phyloP scores from a whole-genome alignment of 2,329 filamentous ascomycete genomes.

The Colletotrichum sp. region DNA sequence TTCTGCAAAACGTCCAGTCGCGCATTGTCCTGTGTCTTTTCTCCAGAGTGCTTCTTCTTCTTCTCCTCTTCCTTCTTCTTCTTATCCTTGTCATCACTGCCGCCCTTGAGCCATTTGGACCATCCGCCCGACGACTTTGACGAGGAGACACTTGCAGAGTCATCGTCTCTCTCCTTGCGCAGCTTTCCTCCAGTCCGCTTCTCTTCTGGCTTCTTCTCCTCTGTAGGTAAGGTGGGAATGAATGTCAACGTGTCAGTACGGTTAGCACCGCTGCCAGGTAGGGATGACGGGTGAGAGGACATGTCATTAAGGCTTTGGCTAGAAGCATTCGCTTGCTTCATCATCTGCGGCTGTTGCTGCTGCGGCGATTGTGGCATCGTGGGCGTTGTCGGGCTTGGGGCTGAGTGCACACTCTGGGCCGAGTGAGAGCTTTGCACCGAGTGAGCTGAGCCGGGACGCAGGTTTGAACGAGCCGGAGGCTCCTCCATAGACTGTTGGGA shows the following conservation, averaged over 20 bases:
- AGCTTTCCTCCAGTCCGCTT: slow-evolving; percentile 49
- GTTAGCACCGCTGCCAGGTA: slow-evolving; percentile 69
- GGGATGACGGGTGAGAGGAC: slow-evolving; percentile 66
- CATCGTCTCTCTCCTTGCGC: slow-evolving; percentile 74
- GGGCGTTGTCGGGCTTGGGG: slow-evolving; percentile 7
- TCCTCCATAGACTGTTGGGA: slow-evolving; percentile 38
- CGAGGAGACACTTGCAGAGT: slow-evolving; percentile 59
- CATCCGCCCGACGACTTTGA: slow-evolving; percentile 77
- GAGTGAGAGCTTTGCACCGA: slow-evolving; percentile 13
- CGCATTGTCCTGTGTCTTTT: slow-evolving; percentile 76
- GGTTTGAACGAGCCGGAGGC: slow-evolving; percentile 51
- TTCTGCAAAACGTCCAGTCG: slow-evolving; percentile 86
- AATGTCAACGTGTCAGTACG: slow-evolving; percentile 81
- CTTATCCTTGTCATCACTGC: slow-evolving; percentile 73
- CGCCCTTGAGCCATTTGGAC: slow-evolving; percentile 86
- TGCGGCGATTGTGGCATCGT: slow-evolving; percentile 17
- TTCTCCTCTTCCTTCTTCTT: slow-evolving; percentile 70
- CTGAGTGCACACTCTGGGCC: slow-evolving; percentile 2
- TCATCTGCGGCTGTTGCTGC: slow-evolving; percentile 18
- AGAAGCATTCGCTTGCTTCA: slow-evolving; percentile 23
- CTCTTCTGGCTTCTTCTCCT: slow-evolving; percentile 78
- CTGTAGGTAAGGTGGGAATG: slow-evolving; percentile 72
- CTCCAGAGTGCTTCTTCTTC: slow-evolving; percentile 62
- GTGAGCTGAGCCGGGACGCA: slow-evolving; percentile 36
- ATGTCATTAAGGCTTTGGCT: slow-evolving; percentile 65